Conservation (phyloP, 495 filamentous ascomycete species). For the Penicillium soppii region DNA sequence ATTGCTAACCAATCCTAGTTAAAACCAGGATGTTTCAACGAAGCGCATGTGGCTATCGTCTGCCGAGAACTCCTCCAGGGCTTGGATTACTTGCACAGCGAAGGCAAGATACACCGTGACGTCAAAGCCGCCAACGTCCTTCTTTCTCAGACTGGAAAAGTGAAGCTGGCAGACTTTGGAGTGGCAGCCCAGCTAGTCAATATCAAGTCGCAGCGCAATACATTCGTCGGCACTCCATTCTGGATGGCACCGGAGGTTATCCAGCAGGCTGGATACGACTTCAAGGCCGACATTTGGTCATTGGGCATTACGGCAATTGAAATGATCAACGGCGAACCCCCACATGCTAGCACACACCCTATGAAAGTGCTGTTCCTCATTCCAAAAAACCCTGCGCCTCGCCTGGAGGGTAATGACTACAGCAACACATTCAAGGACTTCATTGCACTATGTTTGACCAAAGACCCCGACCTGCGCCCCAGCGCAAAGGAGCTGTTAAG, state of each 20-base stretch:
- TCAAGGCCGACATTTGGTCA: slow-evolving; percentile 98
- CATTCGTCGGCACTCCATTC: slow-evolving; percentile 98
- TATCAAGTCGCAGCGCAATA: slow-evolving; percentile 97
- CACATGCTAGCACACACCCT: slow-evolving; percentile 85
- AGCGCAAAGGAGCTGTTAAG: slow-evolving; percentile 86
- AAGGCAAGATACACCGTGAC: slow-evolving; percentile 96
- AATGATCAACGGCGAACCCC: slow-evolving; percentile 88
- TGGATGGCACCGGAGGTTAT: slow-evolving; percentile 99
- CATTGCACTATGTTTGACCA: slow-evolving; percentile 81
- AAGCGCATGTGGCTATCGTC: slow-evolving; percentile 91
- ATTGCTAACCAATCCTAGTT: slow-evolving; percentile 55
- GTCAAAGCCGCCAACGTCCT: slow-evolving; percentile 96
- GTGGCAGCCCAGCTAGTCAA: slow-evolving; percentile 95
- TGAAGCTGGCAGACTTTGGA: slow-evolving; percentile 97
- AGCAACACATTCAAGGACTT: slow-evolving; percentile 94
- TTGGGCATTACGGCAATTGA: slow-evolving; percentile 96
- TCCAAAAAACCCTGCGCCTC: slow-evolving; percentile 84
- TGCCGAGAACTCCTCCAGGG: slow-evolving; percentile 88
- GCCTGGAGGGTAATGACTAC: slow-evolving; percentile 79
- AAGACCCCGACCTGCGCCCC: slow-evolving; percentile 80
- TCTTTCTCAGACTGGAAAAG: slow-evolving; percentile 81
- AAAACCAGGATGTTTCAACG: slow-evolving; percentile 87
- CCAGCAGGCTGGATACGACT: slow-evolving; percentile 93
- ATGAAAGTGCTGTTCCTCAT: slow-evolving; percentile 99
- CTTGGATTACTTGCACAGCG: slow-evolving; percentile 87